Conservation (phyloP, 768 basidiomycete genomes). For the Naematelia aurantialba region DNA sequence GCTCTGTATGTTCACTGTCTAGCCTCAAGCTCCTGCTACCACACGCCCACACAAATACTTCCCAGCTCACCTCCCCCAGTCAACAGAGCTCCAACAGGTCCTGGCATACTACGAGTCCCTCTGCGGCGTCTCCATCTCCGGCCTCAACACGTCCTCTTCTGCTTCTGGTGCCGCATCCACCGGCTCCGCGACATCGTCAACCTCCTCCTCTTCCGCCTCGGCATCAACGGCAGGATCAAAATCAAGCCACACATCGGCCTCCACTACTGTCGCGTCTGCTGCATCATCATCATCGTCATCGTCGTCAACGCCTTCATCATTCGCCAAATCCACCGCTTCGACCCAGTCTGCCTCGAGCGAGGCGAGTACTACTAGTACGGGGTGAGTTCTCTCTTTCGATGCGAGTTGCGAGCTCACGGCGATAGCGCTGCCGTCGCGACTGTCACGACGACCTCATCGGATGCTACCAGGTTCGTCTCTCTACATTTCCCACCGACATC, state of each 20-base stretch:
- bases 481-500: neutral
- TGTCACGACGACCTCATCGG: neutral
- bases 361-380: neutral
- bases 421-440: neutral
- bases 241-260: neutral
- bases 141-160: neutral
- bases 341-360: neutral
- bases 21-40: no score
- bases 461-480: neutral
- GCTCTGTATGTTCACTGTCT: neutral
- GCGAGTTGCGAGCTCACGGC: neutral
- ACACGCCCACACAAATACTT: no score
- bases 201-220: neutral
- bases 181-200: no score
- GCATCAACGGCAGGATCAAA: neutral
- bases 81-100: neutral
- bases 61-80: neutral
- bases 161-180: no score
- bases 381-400: neutral
- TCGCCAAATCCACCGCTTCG: neutral
- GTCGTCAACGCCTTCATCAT: neutral
- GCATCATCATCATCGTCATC: neutral
- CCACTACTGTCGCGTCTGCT: neutral
- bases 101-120: neutral
- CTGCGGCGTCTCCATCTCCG: neutral